Conservation (phyloP, 768 basidiomycete species). For the Kwoniella shandongensis region DNA sequence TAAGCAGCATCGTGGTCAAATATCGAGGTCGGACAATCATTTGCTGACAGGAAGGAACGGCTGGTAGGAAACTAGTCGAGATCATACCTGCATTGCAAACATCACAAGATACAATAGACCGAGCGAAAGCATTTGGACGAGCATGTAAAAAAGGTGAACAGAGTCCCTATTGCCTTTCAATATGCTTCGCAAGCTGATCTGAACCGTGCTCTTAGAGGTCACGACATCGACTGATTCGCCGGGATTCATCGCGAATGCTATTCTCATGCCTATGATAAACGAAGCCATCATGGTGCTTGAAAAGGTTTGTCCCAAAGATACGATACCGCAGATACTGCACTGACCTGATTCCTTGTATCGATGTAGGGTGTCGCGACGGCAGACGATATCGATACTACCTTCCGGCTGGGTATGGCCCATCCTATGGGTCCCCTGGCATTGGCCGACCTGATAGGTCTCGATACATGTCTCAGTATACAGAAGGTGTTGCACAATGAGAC, state of each 20-base stretch:
- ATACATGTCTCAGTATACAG: conserved; percentile 92
- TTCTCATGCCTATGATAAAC: conserved; percentile 96
- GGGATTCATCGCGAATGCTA: conserved; percentile 90
- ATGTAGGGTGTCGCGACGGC: conserved; percentile 79
- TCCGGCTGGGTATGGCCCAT: conserved; percentile 74
- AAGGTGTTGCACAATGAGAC: conserved; percentile 84
- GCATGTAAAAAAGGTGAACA: conserved; percentile 82
- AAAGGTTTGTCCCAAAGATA: conserved; percentile 60
- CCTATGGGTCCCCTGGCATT: conserved; percentile 93
- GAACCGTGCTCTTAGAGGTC: conserved; percentile 63
- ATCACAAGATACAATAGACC: conserved; percentile 68
- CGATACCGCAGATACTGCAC: neutral
- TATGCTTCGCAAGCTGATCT: neutral
- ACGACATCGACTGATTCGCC: conserved; percentile 88
- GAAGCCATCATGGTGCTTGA: conserved; percentile 95
- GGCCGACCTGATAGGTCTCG: conserved; percentile 80
- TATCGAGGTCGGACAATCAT: too few relatives aligned
- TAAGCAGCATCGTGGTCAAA: conserved; percentile 50
- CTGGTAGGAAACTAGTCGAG: conserved; percentile 80
- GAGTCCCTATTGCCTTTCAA: neutral
- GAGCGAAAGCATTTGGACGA: conserved; percentile 75
- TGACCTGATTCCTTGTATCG: neutral
- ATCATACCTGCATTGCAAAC: conserved; percentile 92
- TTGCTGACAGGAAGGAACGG: too few relatives aligned
- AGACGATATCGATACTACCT: conserved; percentile 92